Conservation (phyloP, 1,284 basidiomycete species). For the Ustilago shanxiensis region DNA sequence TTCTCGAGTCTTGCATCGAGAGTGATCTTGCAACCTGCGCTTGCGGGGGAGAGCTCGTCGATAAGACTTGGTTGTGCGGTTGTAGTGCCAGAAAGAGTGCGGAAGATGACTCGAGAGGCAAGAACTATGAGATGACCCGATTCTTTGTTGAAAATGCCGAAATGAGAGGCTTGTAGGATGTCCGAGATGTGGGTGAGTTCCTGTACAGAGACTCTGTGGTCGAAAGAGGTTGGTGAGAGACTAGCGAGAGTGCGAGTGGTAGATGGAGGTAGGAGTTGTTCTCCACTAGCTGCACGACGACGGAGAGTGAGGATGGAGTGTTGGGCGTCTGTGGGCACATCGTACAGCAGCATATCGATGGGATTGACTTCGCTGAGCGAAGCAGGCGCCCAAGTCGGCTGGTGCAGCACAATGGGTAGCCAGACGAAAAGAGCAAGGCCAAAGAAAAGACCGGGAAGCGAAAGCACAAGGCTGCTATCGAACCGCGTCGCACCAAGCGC, state of each 20-base stretch:
- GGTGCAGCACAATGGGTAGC: slow-evolving; percentile 46
- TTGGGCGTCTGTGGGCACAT: slow-evolving; percentile 59
- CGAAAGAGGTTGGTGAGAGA: slow-evolving; percentile 30
- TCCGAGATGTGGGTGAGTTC: slow-evolving; percentile 32
- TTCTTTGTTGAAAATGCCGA: slow-evolving; percentile 5
- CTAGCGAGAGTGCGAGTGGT: neutral
- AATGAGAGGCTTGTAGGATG: slow-evolving; percentile 29
- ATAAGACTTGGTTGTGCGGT: too few species aligned
- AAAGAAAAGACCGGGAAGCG: slow-evolving; percentile 36
- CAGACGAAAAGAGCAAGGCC: slow-evolving; percentile 48
- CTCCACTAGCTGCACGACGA: slow-evolving; percentile 40
- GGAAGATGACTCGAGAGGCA: slow-evolving; percentile 30
- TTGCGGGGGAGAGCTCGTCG: slow-evolving; percentile 14
- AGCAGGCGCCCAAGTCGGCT: slow-evolving; percentile 44
- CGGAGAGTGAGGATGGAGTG: slow-evolving; percentile 47
- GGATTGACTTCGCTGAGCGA: slow-evolving; percentile 23
- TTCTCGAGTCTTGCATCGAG: slow-evolving; percentile 40
- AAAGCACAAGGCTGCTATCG: slow-evolving; percentile 13
- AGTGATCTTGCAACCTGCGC: slow-evolving; percentile 17
- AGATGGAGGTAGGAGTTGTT: slow-evolving; percentile 29
- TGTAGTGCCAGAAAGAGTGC: slow-evolving; percentile 15
- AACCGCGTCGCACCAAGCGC: slow-evolving; percentile 15
- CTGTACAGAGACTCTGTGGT: slow-evolving; percentile 24
- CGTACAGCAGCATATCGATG: slow-evolving; percentile 50
- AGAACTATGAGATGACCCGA: slow-evolving; percentile 30